Percentiles rank a stretch among this genome's conserved stretches.
Conservation (phyloP, 2,329 filamentous ascomycete species). For the Claviceps sp. region DNA sequence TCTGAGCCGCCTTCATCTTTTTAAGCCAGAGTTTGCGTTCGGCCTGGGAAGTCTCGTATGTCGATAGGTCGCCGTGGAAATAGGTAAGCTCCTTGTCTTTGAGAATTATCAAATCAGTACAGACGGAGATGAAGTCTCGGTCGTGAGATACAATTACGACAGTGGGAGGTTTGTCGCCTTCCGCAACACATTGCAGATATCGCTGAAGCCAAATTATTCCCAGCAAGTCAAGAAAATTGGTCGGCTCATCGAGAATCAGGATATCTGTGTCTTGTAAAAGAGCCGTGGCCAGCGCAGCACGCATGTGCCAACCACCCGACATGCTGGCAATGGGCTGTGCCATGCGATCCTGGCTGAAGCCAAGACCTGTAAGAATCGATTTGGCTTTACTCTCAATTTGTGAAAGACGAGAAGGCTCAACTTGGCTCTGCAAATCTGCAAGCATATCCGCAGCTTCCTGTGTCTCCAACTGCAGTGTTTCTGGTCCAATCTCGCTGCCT, state of each 20-base stretch:
- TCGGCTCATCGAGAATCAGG: slow-evolving; percentile 74
- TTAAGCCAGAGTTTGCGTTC: slow-evolving; percentile 55
- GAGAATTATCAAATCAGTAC: slow-evolving; percentile 66
- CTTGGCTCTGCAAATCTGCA: slow-evolving; percentile 50
- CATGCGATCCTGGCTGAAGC: slow-evolving; percentile 52
- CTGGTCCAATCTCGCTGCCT: slow-evolving; percentile 41
- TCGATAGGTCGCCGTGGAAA: slow-evolving; percentile 61
- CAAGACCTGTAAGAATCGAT: slow-evolving; percentile 53
- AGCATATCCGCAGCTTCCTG: slow-evolving; percentile 58
- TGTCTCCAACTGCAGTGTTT: slow-evolving; percentile 48
- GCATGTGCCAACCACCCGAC: slow-evolving; percentile 68
- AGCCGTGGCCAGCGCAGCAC: slow-evolving; percentile 48
- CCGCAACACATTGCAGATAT: slow-evolving; percentile 47
- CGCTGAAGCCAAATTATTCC: slow-evolving; percentile 77
- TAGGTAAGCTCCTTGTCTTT: slow-evolving; percentile 58
- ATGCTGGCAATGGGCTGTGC: slow-evolving; percentile 47
- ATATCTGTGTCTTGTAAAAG: slow-evolving; percentile 64
- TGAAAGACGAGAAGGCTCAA: slow-evolving; percentile 51
- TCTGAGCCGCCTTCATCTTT: slow-evolving; percentile 70
- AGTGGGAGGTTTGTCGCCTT: slow-evolving; percentile 43
- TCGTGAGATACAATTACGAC: slow-evolving; percentile 76
- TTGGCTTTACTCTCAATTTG: slow-evolving; percentile 54
- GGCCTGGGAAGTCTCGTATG: slow-evolving; percentile 55
- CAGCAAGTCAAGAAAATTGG: slow-evolving; percentile 72
- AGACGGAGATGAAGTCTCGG: slow-evolving; percentile 62